A percentile compares a stretch with the other conserved stretches of the same genome.
These are phyloP conservation scores for Stemphylium vesicarium DNA, from an alignment of 2,329 filamentous ascomycete species.

Conservation along the genomic window DNA sequence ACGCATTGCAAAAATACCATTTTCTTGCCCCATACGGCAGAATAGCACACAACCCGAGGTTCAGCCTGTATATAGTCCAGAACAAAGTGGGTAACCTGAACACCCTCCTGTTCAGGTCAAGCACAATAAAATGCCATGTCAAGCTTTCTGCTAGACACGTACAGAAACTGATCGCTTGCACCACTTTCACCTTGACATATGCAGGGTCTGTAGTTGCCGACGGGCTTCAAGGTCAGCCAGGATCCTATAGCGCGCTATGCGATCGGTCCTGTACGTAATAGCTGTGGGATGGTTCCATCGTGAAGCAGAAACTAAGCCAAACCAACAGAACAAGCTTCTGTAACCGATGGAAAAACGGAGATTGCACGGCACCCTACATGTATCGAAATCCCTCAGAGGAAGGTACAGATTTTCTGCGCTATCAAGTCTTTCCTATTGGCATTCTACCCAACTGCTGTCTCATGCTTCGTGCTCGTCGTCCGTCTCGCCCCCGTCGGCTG, in stretches of 20 bases:
- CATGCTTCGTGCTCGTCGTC: constrained; percentile 30
- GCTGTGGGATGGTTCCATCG: constrained; percentile 19
- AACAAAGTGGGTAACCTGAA: constrained; percentile 17
- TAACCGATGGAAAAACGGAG: constrained; percentile 20
- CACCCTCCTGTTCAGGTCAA: constrained; percentile 20
- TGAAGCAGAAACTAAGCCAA: constrained; percentile 22
- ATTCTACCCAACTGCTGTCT: constrained; percentile 4
- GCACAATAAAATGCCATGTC: constrained; percentile 9
- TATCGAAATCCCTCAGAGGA: not conserved
- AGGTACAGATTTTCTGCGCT: constrained; percentile 6
- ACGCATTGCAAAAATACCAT: not conserved
- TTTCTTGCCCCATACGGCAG: constrained; percentile 4
- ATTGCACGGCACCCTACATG: constrained; percentile 19
- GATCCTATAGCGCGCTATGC: constrained; percentile 21
- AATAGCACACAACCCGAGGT: constrained; percentile 12
- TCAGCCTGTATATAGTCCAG: constrained; percentile 14
- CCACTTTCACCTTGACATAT: not conserved
- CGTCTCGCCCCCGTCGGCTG: constrained; percentile 31
- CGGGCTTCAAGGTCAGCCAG: constrained; percentile 15
- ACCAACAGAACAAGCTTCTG: constrained; percentile 15
- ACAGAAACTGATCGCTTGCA: constrained; percentile 13
- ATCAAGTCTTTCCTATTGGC: constrained; percentile 1
- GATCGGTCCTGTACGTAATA: constrained; percentile 30
- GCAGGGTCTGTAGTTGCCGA: constrained; percentile 24
- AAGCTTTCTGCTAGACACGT: constrained; percentile 9